These are phyloP conservation scores for Kwoniella newhampshirensis DNA, from an alignment of 768 basidiomycete species.

Conservation along the genomic window DNA sequence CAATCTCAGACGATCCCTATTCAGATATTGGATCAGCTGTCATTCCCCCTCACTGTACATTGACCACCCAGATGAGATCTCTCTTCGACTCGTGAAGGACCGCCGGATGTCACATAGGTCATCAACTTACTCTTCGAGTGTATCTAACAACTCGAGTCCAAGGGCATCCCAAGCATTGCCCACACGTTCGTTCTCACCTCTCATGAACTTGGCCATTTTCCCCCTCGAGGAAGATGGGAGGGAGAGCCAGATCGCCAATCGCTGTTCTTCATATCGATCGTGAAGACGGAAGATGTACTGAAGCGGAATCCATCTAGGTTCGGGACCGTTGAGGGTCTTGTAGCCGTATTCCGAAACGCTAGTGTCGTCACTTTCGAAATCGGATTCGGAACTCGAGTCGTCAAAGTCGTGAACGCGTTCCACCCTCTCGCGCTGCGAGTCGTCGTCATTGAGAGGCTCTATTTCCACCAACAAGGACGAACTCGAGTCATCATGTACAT, in stretches of 20 bases:
- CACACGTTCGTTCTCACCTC: constrained; percentile 28
- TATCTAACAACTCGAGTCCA: constrained; percentile 29
- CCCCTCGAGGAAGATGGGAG: constrained; percentile 22
- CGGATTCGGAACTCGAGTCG: constrained; percentile 4
- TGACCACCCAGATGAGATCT: no score
- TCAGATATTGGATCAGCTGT: background rate
- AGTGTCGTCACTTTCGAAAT: background rate
- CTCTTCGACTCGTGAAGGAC: no score
- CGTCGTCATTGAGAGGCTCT: no score
- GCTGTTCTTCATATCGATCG: constrained; percentile 44
- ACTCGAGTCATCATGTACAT: no score
- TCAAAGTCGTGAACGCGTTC: no score
- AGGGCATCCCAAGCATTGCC: constrained; percentile 39
- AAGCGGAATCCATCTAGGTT: no score
- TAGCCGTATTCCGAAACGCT: constrained; percentile 8
- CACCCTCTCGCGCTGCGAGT: no score
- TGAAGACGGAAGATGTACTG: constrained; percentile 36
- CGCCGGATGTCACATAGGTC: no score
- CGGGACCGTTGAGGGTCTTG: no score
- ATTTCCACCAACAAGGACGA: no score
- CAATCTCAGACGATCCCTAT: constrained; percentile 10
- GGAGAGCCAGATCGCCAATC: constrained; percentile 39
- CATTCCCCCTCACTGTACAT: no score
- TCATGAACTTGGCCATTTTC: constrained; percentile 37
- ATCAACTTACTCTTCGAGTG: constrained; percentile 32